phyloP scores from a whole-genome alignment of 2,329 filamentous ascomycete genomes.

The Pseudogymnoascus verrucosus region DNA sequence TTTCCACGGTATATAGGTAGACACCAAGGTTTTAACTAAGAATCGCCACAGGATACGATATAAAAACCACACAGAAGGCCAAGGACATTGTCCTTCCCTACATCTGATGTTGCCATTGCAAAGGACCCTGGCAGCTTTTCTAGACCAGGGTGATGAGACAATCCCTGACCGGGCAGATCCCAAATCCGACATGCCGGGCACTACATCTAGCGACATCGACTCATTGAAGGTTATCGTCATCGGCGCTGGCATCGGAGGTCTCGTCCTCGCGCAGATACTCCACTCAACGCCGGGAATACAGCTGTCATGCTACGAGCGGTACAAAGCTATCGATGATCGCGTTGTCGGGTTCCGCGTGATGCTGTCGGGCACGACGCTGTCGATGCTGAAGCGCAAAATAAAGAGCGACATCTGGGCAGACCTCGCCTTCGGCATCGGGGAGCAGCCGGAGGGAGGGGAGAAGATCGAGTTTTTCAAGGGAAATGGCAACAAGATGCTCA shows the following conservation, averaged over 20 bases:
- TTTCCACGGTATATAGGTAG: not conserved
- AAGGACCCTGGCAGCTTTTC: not conserved
- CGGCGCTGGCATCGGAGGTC: slow-evolving; percentile 21
- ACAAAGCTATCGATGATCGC: slow-evolving; percentile 16
- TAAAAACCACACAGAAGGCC: not conserved
- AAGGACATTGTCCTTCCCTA: not conserved
- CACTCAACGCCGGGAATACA: slow-evolving; percentile 16
- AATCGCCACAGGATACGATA: not conserved
- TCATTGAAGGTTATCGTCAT: slow-evolving; percentile 14
- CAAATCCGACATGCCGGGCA: slow-evolving; percentile 24
- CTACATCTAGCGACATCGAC: slow-evolving; percentile 21
- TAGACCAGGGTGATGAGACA: not conserved
- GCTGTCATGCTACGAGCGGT: slow-evolving; percentile 22
- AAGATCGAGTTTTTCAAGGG: slow-evolving; percentile 21
- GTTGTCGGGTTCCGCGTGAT: slow-evolving; percentile 24
- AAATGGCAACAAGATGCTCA: slow-evolving; percentile 19
- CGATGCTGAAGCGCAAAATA: slow-evolving; percentile 20
- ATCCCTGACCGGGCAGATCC: not conserved
- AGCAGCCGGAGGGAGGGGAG: slow-evolving; percentile 20
- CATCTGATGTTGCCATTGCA: not conserved
- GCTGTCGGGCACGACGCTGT: slow-evolving; percentile 21
- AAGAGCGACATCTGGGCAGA: slow-evolving; percentile 18
- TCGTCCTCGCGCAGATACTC: slow-evolving; percentile 22
- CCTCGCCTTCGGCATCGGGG: slow-evolving; percentile 18
- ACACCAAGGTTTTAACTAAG: not conserved